Percentiles rank a stretch among this genome's conserved stretches.
Conservation (phyloP, 805 yeast species). For the Candida qinlingensis region DNA sequence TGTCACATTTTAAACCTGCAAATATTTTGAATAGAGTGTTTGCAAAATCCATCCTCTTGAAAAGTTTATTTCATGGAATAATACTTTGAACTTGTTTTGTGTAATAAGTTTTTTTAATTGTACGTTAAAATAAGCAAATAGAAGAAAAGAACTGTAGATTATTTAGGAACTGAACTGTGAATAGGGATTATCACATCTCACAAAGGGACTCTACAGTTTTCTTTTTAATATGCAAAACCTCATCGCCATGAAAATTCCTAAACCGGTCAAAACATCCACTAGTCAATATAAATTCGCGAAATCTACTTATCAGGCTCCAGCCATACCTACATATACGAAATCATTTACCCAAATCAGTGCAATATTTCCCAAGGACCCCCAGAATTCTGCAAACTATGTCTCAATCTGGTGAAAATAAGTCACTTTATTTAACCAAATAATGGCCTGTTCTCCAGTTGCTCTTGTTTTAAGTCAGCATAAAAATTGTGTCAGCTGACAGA, state of each 20-base stretch:
- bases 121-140: constrained; percentile 22
- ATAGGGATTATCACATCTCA: background rate
- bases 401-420: too few species aligned
- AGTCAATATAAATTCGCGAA: background rate
- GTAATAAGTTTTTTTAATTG: constrained; percentile 26
- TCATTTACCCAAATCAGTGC: too few species aligned
- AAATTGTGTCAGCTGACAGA: background rate
- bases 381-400: too few species aligned
- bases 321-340: too few species aligned
- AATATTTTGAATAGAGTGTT: background rate
- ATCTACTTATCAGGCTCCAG: too few species aligned
- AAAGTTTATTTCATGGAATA: constrained; percentile 13
- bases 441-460: too few species aligned
- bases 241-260: background rate
- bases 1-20: constrained; percentile 4
- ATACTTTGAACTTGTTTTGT: constrained; percentile 20
- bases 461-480: too few species aligned
- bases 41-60: constrained; percentile 9
- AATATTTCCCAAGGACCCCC: too few species aligned
- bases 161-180: too few species aligned
- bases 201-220: background rate
- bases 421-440: too few species aligned
- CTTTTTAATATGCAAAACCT: background rate
- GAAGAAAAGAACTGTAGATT: too few species aligned
- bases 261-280: background rate